A percentile compares a stretch with the other conserved stretches of the same genome.
phyloP scores from a whole-genome alignment of 179 eudicot genomes.

The Beta lomatogona region DNA sequence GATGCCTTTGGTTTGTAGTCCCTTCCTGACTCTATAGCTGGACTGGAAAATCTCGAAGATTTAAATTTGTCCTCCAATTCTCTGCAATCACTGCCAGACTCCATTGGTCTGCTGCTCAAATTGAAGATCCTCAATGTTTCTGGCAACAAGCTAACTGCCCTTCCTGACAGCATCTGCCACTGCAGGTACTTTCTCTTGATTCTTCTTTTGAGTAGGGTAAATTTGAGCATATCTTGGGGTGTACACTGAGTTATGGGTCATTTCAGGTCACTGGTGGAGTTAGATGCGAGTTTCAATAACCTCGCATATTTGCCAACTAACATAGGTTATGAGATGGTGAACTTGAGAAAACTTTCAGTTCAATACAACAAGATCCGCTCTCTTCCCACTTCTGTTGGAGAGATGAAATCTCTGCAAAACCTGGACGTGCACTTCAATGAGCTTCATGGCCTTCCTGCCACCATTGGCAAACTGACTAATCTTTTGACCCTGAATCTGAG shows the following conservation, averaged over 20 bases:
- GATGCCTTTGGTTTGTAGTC: constrained; percentile 43
- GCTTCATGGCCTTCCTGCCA: constrained; percentile 71
- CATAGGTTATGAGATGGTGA: constrained; percentile 68
- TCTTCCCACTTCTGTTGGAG: constrained; percentile 88
- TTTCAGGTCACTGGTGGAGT: constrained; percentile 77
- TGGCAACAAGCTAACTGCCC: constrained; percentile 72
- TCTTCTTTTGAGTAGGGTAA: background rate
- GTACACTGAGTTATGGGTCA: background rate
- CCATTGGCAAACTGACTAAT: constrained; percentile 66
- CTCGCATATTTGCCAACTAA: constrained; percentile 81
- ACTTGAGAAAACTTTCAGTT: constrained; percentile 56
- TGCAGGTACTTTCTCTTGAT: constrained; percentile 63
- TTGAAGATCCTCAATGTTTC: constrained; percentile 78
- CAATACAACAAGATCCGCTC: constrained; percentile 79
- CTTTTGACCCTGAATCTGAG: constrained; percentile 72
- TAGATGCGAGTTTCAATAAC: constrained; percentile 79
- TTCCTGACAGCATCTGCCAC: constrained; percentile 80
- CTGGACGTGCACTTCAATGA: constrained; percentile 87
- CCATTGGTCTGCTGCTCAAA: constrained; percentile 71
- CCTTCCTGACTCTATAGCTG: constrained; percentile 89
- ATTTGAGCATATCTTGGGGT: background rate
- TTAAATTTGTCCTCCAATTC: constrained; percentile 74
- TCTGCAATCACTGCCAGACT: constrained; percentile 79
- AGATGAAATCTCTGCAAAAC: constrained; percentile 64
- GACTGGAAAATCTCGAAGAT: constrained; percentile 80